Evolutionary conservation across 257 asterid genomes (phyloP).

Genomic region (Jacaranda copaia): DNA sequence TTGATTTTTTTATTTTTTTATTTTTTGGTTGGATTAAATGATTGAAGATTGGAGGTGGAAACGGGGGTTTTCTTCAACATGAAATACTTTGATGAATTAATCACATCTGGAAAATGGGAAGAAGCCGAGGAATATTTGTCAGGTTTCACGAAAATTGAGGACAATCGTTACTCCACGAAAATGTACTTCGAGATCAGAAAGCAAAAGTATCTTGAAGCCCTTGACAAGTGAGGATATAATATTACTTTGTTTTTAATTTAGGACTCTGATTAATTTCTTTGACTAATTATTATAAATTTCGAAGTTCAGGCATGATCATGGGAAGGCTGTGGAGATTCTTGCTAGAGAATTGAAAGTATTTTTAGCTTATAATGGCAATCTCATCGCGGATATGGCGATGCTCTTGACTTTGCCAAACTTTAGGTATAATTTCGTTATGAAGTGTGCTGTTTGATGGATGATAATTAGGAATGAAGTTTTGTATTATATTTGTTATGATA

Average conservation of each 20-base stretch:
- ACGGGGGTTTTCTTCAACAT: conserved; percentile 66
- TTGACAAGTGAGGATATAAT: conserved; percentile 49
- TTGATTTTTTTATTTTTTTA: background rate
- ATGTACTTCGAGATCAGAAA: conserved; percentile 65
- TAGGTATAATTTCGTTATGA: conserved; percentile 39
- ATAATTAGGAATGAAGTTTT: conserved; percentile 4
- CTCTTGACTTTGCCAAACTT: conserved; percentile 59
- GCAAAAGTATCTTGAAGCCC: conserved; percentile 74
- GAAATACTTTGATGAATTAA: conserved; percentile 61
- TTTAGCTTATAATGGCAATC: conserved; percentile 48
- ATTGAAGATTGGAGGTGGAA: conserved; percentile 69
- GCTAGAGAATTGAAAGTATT: conserved; percentile 59
- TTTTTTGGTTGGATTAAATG: conserved; percentile 31
- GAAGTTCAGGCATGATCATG: conserved; percentile 52
- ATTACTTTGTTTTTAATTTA: background rate
- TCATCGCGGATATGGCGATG: conserved; percentile 54
- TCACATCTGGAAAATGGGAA: conserved; percentile 66
- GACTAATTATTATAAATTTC: too few relatives aligned
- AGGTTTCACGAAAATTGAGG: conserved; percentile 68
- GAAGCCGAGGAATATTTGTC: conserved; percentile 62
- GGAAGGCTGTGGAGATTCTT: conserved; percentile 68
- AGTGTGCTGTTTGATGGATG: conserved; percentile 27
- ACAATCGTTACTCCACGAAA: conserved; percentile 62
- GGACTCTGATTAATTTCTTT: background rate
- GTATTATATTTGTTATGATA: background rate